Evolutionary conservation across 306 rosid genomes (phyloP).

Genomic region (Echinosophora koreensis): DNA sequence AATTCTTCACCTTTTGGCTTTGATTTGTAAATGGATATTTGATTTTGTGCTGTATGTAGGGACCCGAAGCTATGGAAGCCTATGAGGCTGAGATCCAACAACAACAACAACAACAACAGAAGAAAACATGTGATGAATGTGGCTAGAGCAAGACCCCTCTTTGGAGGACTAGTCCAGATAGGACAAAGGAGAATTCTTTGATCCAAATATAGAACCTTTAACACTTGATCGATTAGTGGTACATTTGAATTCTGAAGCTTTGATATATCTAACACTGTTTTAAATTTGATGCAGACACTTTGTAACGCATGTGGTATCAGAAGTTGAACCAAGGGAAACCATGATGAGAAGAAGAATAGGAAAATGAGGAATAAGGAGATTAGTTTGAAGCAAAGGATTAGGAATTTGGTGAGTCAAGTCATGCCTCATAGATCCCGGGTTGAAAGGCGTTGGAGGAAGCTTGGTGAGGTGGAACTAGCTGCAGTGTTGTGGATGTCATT

Average conservation of each 20-base stretch:
- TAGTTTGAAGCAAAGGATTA: slow-evolving; percentile 62
- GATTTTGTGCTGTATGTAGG: slow-evolving; percentile 51
- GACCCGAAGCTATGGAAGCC: slow-evolving; percentile 73
- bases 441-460: slow-evolving; percentile 55
- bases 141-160: slow-evolving; percentile 91
- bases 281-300: slow-evolving; percentile 58
- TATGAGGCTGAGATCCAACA: slow-evolving; percentile 11
- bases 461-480: slow-evolving; percentile 90
- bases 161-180: slow-evolving; percentile 95
- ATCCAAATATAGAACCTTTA: background rate
- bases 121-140: slow-evolving; percentile 90
- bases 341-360: slow-evolving; percentile 44
- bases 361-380: slow-evolving; percentile 58
- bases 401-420: slow-evolving; percentile 74
- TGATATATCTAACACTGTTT: background rate
- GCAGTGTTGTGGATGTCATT: slow-evolving; percentile 91
- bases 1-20: background rate
- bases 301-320: slow-evolving; percentile 98
- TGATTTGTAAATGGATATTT: background rate
- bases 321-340: slow-evolving; percentile 66
- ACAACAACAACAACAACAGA: too few relatives aligned
- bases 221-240: background rate
- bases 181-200: slow-evolving; percentile 73
- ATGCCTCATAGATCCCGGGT: slow-evolving; percentile 76
- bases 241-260: too few relatives aligned